Base-by-base conservation (phyloP, 257 asterid genomes). In the Rubia yunnanensis region DNA sequence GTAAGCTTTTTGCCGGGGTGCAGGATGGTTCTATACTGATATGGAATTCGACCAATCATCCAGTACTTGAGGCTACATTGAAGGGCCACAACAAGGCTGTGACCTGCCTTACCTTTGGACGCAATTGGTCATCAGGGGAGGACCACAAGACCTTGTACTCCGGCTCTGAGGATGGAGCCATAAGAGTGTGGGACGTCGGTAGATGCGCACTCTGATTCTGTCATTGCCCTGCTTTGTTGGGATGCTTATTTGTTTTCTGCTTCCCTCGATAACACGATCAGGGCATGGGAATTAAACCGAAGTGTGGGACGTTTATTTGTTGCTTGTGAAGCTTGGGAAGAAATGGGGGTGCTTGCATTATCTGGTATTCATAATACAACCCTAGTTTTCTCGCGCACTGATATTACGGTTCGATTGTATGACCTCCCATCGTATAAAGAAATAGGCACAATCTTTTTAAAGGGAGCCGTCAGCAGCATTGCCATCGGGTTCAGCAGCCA, bases 131-230 rank as follows among this genome's bases (percentile, higher is more conserved):
- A n/a, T n/a, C n/a, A n/a, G n/a, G n/a, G n/a, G 32, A n/a, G n/a
- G n/a, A n/a, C n/a, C n/a, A n/a, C n/a, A n/a, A n/a, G n/a, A n/a
- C n/a, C n/a, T n/a, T n/a, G n/a, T n/a, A n/a, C n/a, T n/a, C n/a
- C n/a, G n/a, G n/a, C n/a, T n/a, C n/a, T n/a, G n/a, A n/a, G n/a
- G 88, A 85, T 72, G 54, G 66, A 8, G 74, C 83, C 7, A 77
- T 85, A 70, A 80, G 81, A 94, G 85, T 70, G 0, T 89, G 96
- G 94, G 84, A 79, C 70, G 67, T 74, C 63, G 73, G 63, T 89
- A 20, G 34, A 64, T 0, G 88, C 88, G 34, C 94, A 89, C 39
- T 64, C 78, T 2, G 64, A 63, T 48, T 84, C 30, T 5, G 94
- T 85, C 18, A 79, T 66, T 23, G 72, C 94, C 59, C 60, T 89